Conservation (phyloP, 495 filamentous ascomycete genomes). For the Penicillium tannophilum region DNA sequence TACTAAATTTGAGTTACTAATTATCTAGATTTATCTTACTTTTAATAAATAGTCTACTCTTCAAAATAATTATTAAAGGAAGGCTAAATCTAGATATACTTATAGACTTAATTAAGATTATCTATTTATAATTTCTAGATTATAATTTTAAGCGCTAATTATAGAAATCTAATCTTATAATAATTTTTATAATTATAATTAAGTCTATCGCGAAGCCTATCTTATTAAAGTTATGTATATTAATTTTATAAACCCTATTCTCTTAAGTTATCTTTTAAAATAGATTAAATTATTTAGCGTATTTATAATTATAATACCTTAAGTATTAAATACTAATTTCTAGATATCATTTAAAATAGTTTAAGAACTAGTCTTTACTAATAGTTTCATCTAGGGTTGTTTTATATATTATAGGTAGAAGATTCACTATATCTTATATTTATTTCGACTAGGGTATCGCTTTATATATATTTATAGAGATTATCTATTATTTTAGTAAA, state of each 20-base stretch:
- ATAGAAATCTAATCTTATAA: too few relatives aligned
- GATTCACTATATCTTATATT: slow-evolving; percentile 2
- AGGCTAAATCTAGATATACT: not conserved
- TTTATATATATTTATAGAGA: slow-evolving; percentile 5
- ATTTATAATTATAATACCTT: not conserved
- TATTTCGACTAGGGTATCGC: not conserved
- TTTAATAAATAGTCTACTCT: not conserved
- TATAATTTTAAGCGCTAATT: not conserved
- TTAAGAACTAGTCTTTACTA: slow-evolving; percentile 1
- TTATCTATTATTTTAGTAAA: slow-evolving; percentile 1
- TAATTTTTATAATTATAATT: too few relatives aligned
- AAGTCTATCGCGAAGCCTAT: too few relatives aligned
- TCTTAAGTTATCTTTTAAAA: too few relatives aligned
- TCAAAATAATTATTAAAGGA: not conserved
- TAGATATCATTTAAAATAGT: not conserved
- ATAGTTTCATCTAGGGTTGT: slow-evolving; percentile 1
- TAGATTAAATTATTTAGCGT: too few relatives aligned
- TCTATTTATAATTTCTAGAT: not conserved
- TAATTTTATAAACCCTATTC: too few relatives aligned
- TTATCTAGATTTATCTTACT: not conserved
- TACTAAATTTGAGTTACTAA: not conserved
- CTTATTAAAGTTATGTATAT: too few relatives aligned
- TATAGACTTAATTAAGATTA: slow-evolving; percentile 2
- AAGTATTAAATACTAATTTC: not conserved
- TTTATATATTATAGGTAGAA: not conserved